Conservation (phyloP, 352 stramenopile species). For the Globisporangium spinosum region DNA sequence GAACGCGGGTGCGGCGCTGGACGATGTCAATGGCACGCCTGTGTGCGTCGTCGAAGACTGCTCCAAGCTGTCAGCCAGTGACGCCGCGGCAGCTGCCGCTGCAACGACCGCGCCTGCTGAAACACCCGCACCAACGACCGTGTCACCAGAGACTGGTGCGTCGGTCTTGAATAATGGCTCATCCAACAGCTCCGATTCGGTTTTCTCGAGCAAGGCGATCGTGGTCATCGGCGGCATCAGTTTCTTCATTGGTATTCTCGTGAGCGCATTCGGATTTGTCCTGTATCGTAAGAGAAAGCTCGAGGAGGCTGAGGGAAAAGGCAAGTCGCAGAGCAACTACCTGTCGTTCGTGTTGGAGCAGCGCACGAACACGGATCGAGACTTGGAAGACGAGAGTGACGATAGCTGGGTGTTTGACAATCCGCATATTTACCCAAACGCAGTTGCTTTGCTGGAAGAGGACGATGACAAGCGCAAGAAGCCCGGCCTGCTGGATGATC, state of each 20-base stretch:
- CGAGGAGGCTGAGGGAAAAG: slow-evolving; percentile 18
- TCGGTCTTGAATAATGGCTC: slow-evolving; percentile 11
- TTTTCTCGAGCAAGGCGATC: slow-evolving; percentile 46
- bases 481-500: slow-evolving; percentile 55
- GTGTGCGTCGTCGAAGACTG: slow-evolving; percentile 15
- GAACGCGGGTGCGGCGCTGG: not conserved
- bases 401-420: slow-evolving; percentile 56
- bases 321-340: slow-evolving; percentile 28
- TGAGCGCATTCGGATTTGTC: slow-evolving; percentile 35
- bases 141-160: not conserved
- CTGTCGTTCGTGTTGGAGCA: slow-evolving; percentile 26
- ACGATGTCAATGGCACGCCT: slow-evolving; percentile 6
- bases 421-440: slow-evolving; percentile 27
- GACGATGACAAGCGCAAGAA: slow-evolving; percentile 41
- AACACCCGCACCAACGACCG: not conserved
- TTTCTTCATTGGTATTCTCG: slow-evolving; percentile 37
- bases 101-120: not conserved
- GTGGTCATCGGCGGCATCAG: slow-evolving; percentile 49
- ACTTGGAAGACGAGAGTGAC: slow-evolving; percentile 40
- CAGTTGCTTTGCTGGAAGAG: slow-evolving; percentile 63
- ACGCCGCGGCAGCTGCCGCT: not conserved
- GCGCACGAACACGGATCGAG: slow-evolving; percentile 23
- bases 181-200: slow-evolving; percentile 4
- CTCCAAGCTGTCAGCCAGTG: not conserved
- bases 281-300: slow-evolving; percentile 31